These are phyloP conservation scores for Casuarina glauca DNA, from an alignment of 306 rosid genomes.

Conservation along the genomic window DNA sequence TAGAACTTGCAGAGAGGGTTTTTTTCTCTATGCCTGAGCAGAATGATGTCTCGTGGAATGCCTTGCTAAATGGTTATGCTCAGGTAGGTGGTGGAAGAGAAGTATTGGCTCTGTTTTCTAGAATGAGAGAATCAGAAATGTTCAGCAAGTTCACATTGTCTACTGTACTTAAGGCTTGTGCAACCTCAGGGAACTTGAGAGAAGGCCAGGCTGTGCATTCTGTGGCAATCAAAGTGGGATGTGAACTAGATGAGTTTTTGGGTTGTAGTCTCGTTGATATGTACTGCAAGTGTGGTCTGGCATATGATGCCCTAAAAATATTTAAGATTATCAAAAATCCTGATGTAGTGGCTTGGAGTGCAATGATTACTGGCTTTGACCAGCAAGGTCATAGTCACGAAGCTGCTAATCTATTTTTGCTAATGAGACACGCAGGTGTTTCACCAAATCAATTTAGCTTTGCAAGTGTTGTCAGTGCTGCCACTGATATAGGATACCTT, in stretches of 20 bases:
- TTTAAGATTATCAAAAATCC: constrained; percentile 27
- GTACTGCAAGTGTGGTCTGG: constrained; percentile 32
- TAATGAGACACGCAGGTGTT: constrained; percentile 33
- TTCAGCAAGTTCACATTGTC: constrained; percentile 34
- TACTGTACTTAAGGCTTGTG: constrained; percentile 41
- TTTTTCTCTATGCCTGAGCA: constrained; percentile 36
- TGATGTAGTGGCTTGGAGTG: constrained; percentile 45
- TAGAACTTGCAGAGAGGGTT: constrained; percentile 29
- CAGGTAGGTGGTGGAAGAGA: constrained; percentile 30
- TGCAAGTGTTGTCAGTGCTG: constrained; percentile 36
- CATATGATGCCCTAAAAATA: constrained; percentile 31
- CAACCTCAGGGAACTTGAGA: constrained; percentile 34
- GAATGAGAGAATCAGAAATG: constrained; percentile 33
- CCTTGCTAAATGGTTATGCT: constrained; percentile 38
- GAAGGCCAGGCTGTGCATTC: constrained; percentile 32
- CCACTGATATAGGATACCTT: constrained; percentile 32
- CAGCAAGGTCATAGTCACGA: constrained; percentile 35
- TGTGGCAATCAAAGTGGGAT: constrained; percentile 38
- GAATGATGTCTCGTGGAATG: constrained; percentile 42
- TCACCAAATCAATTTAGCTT: constrained; percentile 40
- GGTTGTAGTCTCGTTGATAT: constrained; percentile 33
- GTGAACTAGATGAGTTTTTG: constrained; percentile 37
- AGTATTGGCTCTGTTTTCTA: constrained; percentile 26
- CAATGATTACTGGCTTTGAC: constrained; percentile 41
- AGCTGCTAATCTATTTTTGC: constrained; percentile 33